phyloP scores from a whole-genome alignment of 129 eudicot genomes.

The Erigeron canadensis region DNA sequence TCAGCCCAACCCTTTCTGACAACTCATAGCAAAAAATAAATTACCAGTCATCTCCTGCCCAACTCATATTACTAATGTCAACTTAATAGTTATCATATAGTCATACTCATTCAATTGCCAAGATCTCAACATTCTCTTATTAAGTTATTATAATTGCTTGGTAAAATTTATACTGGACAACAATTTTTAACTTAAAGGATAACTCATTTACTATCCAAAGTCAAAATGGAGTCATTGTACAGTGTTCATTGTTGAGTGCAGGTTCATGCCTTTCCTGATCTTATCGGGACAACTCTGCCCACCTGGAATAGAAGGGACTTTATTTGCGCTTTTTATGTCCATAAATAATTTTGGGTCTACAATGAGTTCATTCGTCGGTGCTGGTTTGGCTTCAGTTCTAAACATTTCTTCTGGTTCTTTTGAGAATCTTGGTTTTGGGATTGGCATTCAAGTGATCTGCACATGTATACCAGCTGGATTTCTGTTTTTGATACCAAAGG shows the following conservation, averaged over 20 bases:
- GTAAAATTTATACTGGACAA: no score
- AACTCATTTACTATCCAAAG: neutral
- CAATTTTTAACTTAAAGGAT: neutral
- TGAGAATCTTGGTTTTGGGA: constrained; percentile 65
- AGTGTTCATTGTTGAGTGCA: constrained; percentile 33
- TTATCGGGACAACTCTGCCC: constrained; percentile 96
- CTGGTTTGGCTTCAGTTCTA: constrained; percentile 73
- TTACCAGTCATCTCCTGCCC: no score
- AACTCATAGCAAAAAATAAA: no score
- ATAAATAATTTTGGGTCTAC: constrained; percentile 85
- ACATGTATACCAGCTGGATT: constrained; percentile 70
- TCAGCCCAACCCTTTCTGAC: no score
- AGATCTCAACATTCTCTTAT: neutral
- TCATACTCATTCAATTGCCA: no score
- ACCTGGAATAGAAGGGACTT: constrained; percentile 95
- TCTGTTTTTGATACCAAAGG: constrained; percentile 89
- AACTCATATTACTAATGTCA: no score
- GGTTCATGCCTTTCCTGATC: constrained; percentile 96
- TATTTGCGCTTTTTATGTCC: constrained; percentile 93
- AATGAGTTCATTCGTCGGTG: constrained; percentile 74
- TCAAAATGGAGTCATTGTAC: neutral
- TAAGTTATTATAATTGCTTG: neutral
- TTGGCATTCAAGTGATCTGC: constrained; percentile 70
- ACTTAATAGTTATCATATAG: no score
- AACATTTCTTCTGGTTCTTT: constrained; percentile 80